phyloP scores from a whole-genome alignment of 1,284 basidiomycete genomes.

The Golubevia pallescens region DNA sequence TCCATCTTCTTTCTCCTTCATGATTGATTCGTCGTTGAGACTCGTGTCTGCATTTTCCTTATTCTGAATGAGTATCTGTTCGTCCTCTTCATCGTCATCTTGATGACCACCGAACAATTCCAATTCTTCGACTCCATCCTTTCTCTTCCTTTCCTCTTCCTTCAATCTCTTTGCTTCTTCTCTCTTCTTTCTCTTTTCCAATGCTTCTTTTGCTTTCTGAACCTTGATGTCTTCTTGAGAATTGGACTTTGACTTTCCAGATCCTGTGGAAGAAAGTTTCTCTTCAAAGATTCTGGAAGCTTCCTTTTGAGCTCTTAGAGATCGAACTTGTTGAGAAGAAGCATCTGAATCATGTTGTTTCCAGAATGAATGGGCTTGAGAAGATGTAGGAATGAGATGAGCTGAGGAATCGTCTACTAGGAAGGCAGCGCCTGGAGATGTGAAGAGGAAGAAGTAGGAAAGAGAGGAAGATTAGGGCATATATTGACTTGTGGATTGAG shows the following conservation, averaged over 20 bases:
- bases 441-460: too few relatives aligned
- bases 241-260: conserved; percentile 65
- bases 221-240: conserved; percentile 65
- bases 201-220: conserved; percentile 68
- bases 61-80: conserved; percentile 57
- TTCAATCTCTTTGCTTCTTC: conserved; percentile 69
- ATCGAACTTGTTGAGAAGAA: too few relatives aligned
- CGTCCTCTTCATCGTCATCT: conserved; percentile 13
- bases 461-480: too few relatives aligned
- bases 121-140: conserved; percentile 58
- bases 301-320: conserved; percentile 15
- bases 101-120: background rate
- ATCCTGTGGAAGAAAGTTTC: conserved; percentile 44
- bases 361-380: conserved; percentile 31
- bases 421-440: conserved; percentile 75
- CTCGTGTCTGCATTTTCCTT: background rate
- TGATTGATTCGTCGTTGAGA: background rate
- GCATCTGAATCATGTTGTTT: conserved; percentile 66
- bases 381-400: conserved; percentile 70
- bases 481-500: too few relatives aligned
- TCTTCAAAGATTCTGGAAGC: conserved; percentile 68
- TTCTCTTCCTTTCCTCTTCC: conserved; percentile 66
- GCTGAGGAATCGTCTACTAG: conserved; percentile 77
- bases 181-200: conserved; percentile 69
- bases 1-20: conserved; percentile 5